A percentile compares a stretch with the other conserved stretches of the same genome.
Evolutionary conservation across 1,139 yeast species (phyloP).

Genomic region (Zygosaccharomyces sapae): DNA sequence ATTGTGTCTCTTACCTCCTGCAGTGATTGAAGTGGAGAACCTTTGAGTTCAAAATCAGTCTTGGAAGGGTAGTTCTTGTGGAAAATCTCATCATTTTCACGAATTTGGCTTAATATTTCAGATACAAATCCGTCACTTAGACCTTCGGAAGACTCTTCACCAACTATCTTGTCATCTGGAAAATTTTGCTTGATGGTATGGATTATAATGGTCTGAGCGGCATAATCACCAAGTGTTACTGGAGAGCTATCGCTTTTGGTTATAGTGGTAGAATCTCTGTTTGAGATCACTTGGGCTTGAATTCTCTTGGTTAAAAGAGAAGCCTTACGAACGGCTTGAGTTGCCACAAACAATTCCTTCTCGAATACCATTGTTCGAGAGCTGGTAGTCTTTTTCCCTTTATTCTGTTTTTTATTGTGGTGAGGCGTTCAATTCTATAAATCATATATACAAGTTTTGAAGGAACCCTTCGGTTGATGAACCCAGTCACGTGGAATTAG

Average conservation of each 20-base stretch:
- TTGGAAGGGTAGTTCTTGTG: conserved; percentile 13
- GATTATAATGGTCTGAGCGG: conserved; percentile 90
- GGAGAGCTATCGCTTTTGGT: conserved; percentile 89
- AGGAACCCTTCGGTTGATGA: not conserved
- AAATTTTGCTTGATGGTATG: conserved; percentile 74
- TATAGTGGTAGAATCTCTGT: conserved; percentile 56
- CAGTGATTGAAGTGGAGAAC: conserved; percentile 36
- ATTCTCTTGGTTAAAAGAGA: conserved; percentile 70
- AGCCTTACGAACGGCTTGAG: conserved; percentile 87
- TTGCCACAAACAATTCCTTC: conserved; percentile 71
- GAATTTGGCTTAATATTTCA: conserved; percentile 49
- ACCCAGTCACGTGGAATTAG: conserved; percentile 10
- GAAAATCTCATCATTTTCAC: conserved; percentile 39
- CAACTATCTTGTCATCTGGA: conserved; percentile 83
- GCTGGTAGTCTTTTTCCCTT: not conserved
- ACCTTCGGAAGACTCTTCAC: conserved; percentile 83
- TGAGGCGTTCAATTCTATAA: not conserved
- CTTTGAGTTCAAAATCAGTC: conserved; percentile 39
- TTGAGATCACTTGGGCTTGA: conserved; percentile 58
- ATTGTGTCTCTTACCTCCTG: conserved; percentile 59
- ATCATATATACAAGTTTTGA: conserved; percentile 1
- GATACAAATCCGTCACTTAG: conserved; percentile 49
- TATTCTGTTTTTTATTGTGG: not conserved
- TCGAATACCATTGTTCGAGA: conserved; percentile 34
- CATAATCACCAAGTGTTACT: conserved; percentile 94